Base-by-base conservation (phyloP, 108 stramenopile genomes). In the Conticribra guillardii region DNA sequence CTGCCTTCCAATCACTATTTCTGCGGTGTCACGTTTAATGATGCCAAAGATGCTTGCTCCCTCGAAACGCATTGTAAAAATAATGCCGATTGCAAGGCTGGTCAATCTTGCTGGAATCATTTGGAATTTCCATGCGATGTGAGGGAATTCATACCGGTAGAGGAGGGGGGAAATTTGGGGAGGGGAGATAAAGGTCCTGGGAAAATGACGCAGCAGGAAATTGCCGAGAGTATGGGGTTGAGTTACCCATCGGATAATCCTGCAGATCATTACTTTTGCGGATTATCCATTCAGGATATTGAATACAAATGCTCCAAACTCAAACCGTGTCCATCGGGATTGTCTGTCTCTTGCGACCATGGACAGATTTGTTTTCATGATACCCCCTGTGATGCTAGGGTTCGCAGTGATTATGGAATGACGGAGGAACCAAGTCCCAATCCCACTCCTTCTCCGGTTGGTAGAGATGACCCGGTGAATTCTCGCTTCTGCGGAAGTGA, bases 261-360 rank as follows among this genome's bases (percentile, higher is more conserved):
- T 5, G 37, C 69, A 7, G 69, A 70, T 61, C 69, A 70, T 60
- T 70, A 60, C 47, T 70, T 70, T 70, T 60, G 69, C 22, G 67
- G 67, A 49, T 7, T 49, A 15, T 31, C 31, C 17, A 22, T 69
- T 1, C 53, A 58, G 4, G 56, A 69, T 27, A 55, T 58, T 18
- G 32, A 33, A 19, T 32, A 58, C 29, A 30, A 18, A 29, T 58
- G 57, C n/a, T 17, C 5, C 8, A 5, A 11, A 11, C 5, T 41
- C 8, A 41, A 41, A 11, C 37, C 37, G 37, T 41, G 37, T 41
- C 37, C 37, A 11, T 41, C 37, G 37, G 37, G 37, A 11, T 41
- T 11, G 8, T 41, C 37, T 5, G 37, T 9, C 5, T 41, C 37
- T 11, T 41, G 37, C 37, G 37, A 41, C 37, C 37, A 46, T 28